phyloP scores from a whole-genome alignment of 1,284 basidiomycete species.

The Farysia itapuensis region DNA sequence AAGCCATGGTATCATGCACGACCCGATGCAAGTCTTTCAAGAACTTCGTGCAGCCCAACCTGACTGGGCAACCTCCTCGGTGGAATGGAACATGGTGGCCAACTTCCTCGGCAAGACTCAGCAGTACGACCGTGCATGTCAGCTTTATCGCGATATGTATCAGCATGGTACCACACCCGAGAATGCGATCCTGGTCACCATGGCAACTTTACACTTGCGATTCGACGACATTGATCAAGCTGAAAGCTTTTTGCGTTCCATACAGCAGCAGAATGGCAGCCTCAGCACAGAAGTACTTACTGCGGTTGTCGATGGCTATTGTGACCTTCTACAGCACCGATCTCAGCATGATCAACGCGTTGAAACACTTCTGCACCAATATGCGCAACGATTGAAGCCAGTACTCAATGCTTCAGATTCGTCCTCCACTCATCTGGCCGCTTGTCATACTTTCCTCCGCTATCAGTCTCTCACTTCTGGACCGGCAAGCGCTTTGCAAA shows the following conservation, averaged over 20 bases:
- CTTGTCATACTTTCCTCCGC: slow-evolving; percentile 21
- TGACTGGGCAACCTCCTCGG: slow-evolving; percentile 15
- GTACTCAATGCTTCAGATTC: background rate
- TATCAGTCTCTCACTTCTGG: slow-evolving; percentile 14
- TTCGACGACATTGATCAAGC: slow-evolving; percentile 2
- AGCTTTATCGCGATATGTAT: slow-evolving; percentile 14
- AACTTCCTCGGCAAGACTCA: slow-evolving; percentile 2
- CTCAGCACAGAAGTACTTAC: slow-evolving; percentile 6
- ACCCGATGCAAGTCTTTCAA: slow-evolving; percentile 7
- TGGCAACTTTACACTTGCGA: slow-evolving; percentile 5
- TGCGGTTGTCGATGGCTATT: slow-evolving; percentile 6
- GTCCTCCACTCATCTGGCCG: slow-evolving; percentile 1
- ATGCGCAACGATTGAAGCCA: slow-evolving; percentile 8
- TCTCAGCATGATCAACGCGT: background rate
- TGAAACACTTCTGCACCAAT: background rate
- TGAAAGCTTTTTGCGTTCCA: slow-evolving; percentile 1
- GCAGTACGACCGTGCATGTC: slow-evolving; percentile 3
- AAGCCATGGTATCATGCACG: background rate
- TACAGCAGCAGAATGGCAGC: background rate
- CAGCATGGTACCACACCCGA: slow-evolving; percentile 1
- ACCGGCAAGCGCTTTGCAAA: slow-evolving; percentile 12
- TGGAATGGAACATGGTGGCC: slow-evolving; percentile 35
- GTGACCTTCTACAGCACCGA: background rate
- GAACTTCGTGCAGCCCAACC: slow-evolving; percentile 14
- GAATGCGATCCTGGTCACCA: slow-evolving; percentile 5